Evolutionary conservation across 371 early-diverging fungal genomes (phyloP).

Genomic region (Cokeromyces recurvatus): DNA sequence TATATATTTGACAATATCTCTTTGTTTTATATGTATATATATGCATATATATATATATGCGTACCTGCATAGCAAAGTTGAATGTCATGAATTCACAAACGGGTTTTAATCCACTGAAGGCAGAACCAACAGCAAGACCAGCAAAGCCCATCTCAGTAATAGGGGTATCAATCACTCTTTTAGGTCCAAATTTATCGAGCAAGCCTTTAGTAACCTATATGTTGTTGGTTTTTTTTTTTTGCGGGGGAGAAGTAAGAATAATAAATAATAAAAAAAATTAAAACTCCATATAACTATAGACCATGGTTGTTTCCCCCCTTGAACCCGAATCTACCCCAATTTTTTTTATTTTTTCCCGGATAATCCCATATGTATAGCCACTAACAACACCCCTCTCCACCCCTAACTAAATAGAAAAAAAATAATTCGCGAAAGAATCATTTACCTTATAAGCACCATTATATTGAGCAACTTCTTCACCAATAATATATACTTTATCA

Average conservation of each 20-base stretch:
- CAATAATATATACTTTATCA: conserved; percentile 90
- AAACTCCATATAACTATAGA: no score
- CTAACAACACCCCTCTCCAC: conserved; percentile 7
- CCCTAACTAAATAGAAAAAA: conserved; percentile 3
- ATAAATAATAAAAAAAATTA: background rate
- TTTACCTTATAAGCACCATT: conserved; percentile 99
- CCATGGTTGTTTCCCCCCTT: conserved; percentile 12
- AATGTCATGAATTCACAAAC: conserved; percentile 99
- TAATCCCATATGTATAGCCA: conserved; percentile 27
- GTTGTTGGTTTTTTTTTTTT: no score
- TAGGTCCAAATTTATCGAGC: conserved; percentile 95
- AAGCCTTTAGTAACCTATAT: conserved; percentile 96
- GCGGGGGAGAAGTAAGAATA: no score
- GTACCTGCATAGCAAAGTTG: conserved; percentile 99
- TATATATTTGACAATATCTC: no score
- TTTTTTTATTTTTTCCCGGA: conserved; percentile 42
- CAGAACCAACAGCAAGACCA: conserved; percentile 98
- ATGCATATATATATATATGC: no score
- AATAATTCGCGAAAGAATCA: background rate
- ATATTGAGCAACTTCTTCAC: conserved; percentile 98
- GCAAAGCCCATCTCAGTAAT: conserved; percentile 99
- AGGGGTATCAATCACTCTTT: conserved; percentile 98
- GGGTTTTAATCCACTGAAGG: conserved; percentile 94
- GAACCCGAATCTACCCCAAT: conserved; percentile 37
- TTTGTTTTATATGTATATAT: no score